Conservation (phyloP, 495 filamentous ascomycete species). For the Daldinia caldariorum region DNA sequence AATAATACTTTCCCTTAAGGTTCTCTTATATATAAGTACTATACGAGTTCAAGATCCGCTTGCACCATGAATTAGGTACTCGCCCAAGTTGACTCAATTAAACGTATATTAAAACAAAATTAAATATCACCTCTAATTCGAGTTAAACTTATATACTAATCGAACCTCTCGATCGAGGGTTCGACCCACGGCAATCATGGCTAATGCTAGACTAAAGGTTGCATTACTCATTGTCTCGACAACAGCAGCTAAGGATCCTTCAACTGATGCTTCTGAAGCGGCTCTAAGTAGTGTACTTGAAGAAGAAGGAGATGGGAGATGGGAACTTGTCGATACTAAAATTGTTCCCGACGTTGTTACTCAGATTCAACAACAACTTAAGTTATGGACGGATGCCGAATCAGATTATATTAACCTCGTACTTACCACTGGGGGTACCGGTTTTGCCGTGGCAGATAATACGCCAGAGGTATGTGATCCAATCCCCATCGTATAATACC, state of each 20-base stretch:
- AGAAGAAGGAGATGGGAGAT: constrained; percentile 68
- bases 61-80: not conserved
- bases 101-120: not conserved
- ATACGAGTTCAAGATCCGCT: constrained; percentile 5
- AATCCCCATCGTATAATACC: not conserved
- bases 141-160: not conserved
- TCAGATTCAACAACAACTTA: constrained; percentile 78
- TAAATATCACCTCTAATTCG: not conserved
- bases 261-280: constrained; percentile 75
- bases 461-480: constrained; percentile 80
- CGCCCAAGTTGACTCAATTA: not conserved
- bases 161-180: not conserved
- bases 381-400: constrained; percentile 71
- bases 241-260: constrained; percentile 85
- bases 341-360: constrained; percentile 84
- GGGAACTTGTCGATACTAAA: constrained; percentile 71
- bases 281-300: constrained; percentile 74
- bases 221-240: constrained; percentile 92
- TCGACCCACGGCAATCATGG: constrained; percentile 38
- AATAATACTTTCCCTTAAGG: constrained; percentile 34
- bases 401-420: constrained; percentile 74
- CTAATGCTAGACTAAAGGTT: constrained; percentile 60
- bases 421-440: constrained; percentile 90
- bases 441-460: constrained; percentile 86
- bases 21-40: constrained; percentile 3